A percentile compares a stretch with the other conserved stretches of the same genome.
These are phyloP conservation scores for Fusarium continuum DNA, from an alignment of 2,329 filamentous ascomycete genomes.

Conservation along the genomic window DNA sequence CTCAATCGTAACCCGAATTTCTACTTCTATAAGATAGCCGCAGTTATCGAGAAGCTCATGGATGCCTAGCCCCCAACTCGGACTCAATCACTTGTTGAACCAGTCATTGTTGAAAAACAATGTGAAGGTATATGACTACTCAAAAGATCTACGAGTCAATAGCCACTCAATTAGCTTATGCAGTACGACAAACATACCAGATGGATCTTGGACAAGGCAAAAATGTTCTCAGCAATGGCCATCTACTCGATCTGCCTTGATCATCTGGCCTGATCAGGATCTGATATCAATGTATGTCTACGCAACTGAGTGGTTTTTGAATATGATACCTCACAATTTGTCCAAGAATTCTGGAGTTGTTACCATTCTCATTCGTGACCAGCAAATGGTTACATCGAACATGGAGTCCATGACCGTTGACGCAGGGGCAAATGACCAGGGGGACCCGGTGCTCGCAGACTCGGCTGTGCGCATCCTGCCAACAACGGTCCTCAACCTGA, in stretches of 20 bases:
- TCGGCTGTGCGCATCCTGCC: not conserved
- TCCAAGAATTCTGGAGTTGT: not conserved
- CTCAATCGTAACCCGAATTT: not conserved
- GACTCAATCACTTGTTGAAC: too few relatives aligned
- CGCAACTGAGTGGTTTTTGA: not conserved
- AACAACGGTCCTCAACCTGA: not conserved
- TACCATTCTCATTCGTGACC: not conserved
- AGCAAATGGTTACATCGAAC: not conserved
- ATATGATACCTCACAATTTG: slow-evolving; percentile 3
- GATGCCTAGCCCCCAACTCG: too few relatives aligned
- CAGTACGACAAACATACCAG: too few relatives aligned
- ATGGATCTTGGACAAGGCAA: too few relatives aligned
- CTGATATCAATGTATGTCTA: not conserved
- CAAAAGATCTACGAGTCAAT: too few relatives aligned
- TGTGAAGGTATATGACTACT: too few relatives aligned
- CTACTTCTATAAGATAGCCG: too few relatives aligned
- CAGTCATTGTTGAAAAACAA: too few relatives aligned
- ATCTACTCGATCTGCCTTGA: too few relatives aligned
- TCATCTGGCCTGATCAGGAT: not conserved
- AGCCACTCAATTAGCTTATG: too few relatives aligned
- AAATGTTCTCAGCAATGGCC: not conserved
- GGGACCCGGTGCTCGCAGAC: not conserved
- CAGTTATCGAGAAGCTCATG: too few relatives aligned
- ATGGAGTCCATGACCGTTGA: not conserved
- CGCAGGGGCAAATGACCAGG: not conserved